Evolutionary conservation across 352 stramenopile genomes (phyloP).

Genomic region (Albugo laibachii): DNA sequence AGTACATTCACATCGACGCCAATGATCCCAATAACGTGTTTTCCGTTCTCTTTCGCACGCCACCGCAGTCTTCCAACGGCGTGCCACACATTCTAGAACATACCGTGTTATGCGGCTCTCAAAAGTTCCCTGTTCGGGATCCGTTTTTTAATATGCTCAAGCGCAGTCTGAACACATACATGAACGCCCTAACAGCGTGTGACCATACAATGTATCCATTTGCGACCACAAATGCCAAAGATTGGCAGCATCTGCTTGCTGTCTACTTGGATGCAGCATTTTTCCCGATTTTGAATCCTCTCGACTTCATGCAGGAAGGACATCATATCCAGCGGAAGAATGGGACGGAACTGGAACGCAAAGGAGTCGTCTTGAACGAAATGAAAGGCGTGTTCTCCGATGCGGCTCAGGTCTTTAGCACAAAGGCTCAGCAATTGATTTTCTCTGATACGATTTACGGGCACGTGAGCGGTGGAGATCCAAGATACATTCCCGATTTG

Average conservation of each 20-base stretch:
- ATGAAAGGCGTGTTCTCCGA: conserved; percentile 98
- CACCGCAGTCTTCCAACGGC: conserved; percentile 89
- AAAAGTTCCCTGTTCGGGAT: conserved; percentile 95
- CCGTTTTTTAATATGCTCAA: conserved; percentile 99
- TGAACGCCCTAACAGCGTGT: conserved; percentile 98
- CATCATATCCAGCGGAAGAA: conserved; percentile 20
- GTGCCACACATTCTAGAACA: conserved; percentile 98
- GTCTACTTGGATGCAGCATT: conserved; percentile 97
- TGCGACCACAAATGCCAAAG: conserved; percentile 89
- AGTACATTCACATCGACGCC: conserved; percentile 69
- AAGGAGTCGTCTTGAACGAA: conserved; percentile 98
- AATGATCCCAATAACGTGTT: conserved; percentile 77
- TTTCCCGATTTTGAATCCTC: conserved; percentile 75
- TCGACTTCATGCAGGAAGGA: conserved; percentile 69
- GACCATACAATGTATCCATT: conserved; percentile 99
- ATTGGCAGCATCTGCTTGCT: conserved; percentile 94
- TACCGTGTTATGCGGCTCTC: conserved; percentile 85
- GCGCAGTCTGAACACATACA: conserved; percentile 95
- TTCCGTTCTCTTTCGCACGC: conserved; percentile 93
- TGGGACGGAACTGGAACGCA: conserved; percentile 4
- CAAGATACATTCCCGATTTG: conserved; percentile 40
- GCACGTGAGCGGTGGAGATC: conserved; percentile 64
- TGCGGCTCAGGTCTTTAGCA: conserved; percentile 84
- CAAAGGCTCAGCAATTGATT: conserved; percentile 79
- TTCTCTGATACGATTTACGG: conserved; percentile 80